Base-by-base conservation (phyloP, 129 eudicot genomes). In the Escallonia rubra region DNA sequence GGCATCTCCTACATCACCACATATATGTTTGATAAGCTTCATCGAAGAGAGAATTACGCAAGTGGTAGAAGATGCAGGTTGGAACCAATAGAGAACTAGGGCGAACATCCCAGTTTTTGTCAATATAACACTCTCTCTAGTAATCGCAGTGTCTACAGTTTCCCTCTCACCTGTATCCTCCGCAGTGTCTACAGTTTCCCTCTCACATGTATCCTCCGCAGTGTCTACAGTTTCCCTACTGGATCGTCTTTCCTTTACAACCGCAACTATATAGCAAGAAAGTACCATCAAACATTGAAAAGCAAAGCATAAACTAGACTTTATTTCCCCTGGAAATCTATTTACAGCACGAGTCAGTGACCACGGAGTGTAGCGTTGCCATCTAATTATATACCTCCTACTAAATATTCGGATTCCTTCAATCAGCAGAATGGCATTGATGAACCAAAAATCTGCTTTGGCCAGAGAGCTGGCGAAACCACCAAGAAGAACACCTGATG, bases 341-440 rank as follows among this genome's bases (percentile, higher is more conserved):
- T 81, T 72, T 15, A 92, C 96, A 2, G 77, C 95, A 62, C 80
- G 96, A 7, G 92, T 50, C 44, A 87, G 41, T 9, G 93, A 78
- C 97, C 97, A 89, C 6, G 99, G 89, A 42, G 99, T 78, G 71
- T 94, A 96, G 44, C 86, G 99, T 71, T 94, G 99, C 97, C 95
- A 87, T 55, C 89, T 97, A 44, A 94, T 97, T 85, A 89, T 97
- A 42, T 79, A 97, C 51, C 96, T 89, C 58, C 99, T 62, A 79
- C 99, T 83, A 61, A 89, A 94, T 23, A 94, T 94, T 44, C 99
- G 51, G 3, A 93, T 76, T 3, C 96, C 96, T 64, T 94, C 99
- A 16, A 87, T 87, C 69, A 85, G 46, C 14, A 94, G 54, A 49
- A 94, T 94, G 42, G 82, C 61, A 0, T 96, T 90, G 7, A 94